Conservation (phyloP, 2,329 filamentous ascomycete species). For the Scorias spongiosa region DNA sequence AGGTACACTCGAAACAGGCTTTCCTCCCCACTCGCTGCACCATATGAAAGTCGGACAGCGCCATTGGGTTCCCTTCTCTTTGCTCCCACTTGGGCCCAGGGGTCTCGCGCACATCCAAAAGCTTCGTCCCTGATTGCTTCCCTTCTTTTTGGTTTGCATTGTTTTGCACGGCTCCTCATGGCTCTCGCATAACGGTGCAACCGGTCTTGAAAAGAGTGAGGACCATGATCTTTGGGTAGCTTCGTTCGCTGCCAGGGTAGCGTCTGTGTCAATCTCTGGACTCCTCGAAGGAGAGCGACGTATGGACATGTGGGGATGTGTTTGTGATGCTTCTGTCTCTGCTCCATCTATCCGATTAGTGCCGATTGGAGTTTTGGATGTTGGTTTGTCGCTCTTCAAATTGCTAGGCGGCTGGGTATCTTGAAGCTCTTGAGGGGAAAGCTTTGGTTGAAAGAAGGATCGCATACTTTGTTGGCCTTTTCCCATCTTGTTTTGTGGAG, state of each 20-base stretch:
- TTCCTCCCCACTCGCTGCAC: slow-evolving; percentile 45
- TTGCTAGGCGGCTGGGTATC: not conserved
- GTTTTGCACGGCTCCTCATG: slow-evolving; percentile 78
- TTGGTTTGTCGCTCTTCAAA: not conserved
- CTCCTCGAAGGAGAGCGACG: not conserved
- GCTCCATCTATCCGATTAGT: not conserved
- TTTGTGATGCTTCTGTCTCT: not conserved
- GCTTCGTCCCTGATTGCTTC: slow-evolving; percentile 56
- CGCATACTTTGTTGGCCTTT: slow-evolving; percentile 50
- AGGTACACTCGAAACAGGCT: not conserved
- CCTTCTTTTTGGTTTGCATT: slow-evolving; percentile 74
- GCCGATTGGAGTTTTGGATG: not conserved
- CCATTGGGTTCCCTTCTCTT: slow-evolving; percentile 75
- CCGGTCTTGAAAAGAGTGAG: slow-evolving; percentile 61
- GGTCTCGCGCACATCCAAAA: slow-evolving; percentile 62
- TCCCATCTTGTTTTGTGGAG: slow-evolving; percentile 7
- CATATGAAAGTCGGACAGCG: slow-evolving; percentile 73
- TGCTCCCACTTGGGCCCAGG: slow-evolving; percentile 68
- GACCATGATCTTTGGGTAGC: slow-evolving; percentile 48
- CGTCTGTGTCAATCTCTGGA: slow-evolving; percentile 4
- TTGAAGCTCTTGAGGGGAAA: not conserved
- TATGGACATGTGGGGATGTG: too few species aligned
- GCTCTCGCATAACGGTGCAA: slow-evolving; percentile 61
- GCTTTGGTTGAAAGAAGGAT: slow-evolving; percentile 63
- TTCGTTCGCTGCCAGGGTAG: slow-evolving; percentile 13